These are phyloP conservation scores for Phytopythium mirpurense DNA, from an alignment of 352 stramenopile species.

Conservation along the genomic window DNA sequence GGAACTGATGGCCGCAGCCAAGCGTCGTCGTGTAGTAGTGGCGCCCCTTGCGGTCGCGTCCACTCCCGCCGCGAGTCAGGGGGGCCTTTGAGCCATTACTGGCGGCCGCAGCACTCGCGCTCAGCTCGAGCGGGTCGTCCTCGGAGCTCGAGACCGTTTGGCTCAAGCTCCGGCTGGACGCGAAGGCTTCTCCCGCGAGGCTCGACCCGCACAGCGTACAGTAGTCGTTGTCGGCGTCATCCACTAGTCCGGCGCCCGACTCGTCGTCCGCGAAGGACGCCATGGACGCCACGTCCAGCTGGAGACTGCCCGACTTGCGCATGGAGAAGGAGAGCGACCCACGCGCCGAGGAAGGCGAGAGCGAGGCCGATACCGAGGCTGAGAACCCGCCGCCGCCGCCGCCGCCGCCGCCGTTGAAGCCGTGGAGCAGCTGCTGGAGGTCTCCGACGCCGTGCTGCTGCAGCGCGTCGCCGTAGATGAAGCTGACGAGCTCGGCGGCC, in stretches of 20 bases:
- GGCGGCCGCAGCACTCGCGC: background rate
- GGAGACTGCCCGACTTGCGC: conserved; percentile 12
- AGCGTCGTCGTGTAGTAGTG: conserved; percentile 67
- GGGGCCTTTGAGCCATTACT: background rate
- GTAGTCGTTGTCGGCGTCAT: conserved; percentile 14
- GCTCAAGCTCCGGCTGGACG: conserved; percentile 5
- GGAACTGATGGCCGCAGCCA: conserved; percentile 71
- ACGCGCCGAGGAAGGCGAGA: background rate
- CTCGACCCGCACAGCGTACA: conserved; percentile 37
- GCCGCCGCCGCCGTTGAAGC: background rate
- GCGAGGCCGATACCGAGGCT: too few species aligned
- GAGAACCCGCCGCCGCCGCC: conserved; percentile 2
- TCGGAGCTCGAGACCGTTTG: conserved; percentile 18
- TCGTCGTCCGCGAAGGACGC: conserved; percentile 23
- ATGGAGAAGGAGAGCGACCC: conserved; percentile 7
- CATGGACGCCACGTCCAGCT: conserved; percentile 12
- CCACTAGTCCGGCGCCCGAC: conserved; percentile 11
- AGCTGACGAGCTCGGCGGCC: conserved; percentile 46
- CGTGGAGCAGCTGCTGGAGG: conserved; percentile 1
- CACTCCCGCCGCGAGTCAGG: too few species aligned
- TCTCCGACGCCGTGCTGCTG: conserved; percentile 39
- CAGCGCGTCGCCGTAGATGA: conserved; percentile 58
- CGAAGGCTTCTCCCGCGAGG: conserved; percentile 39
- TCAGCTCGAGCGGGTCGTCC: conserved; percentile 15
- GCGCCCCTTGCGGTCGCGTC: conserved; percentile 11